Percentiles rank a stretch among this genome's conserved stretches.
Evolutionary conservation across 148 eudicot genomes (phyloP).

Genomic region (Polygonum aviculare): DNA sequence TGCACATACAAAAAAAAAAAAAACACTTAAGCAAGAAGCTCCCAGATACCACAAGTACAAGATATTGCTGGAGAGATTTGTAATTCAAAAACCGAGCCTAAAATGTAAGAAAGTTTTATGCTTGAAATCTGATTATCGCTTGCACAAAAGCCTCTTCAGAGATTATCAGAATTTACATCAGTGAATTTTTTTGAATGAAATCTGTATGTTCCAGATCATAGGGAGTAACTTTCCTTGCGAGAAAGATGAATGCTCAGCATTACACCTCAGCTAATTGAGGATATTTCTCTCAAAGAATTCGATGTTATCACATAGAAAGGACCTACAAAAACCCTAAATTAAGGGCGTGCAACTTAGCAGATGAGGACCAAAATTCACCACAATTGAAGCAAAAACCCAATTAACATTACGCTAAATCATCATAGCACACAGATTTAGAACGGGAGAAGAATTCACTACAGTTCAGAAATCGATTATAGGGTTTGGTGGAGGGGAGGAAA

Average conservation of each 20-base stretch:
- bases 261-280: not conserved
- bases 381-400: not conserved
- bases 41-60: not conserved
- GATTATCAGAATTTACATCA: not conserved
- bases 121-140: not conserved
- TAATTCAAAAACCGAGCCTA: not conserved
- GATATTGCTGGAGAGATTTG: not conserved
- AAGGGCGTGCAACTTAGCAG: not conserved
- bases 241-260: not conserved
- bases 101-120: not conserved
- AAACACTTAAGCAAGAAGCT: not conserved
- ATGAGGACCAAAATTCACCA: not conserved
- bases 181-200: not conserved
- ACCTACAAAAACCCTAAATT: not conserved
- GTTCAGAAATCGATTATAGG: not conserved
- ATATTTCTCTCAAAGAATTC: not conserved
- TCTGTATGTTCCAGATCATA: not conserved
- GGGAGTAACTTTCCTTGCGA: no score
- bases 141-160: not conserved
- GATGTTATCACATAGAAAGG: not conserved
- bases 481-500: not conserved
- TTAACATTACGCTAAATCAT: not conserved
- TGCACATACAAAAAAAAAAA: slow-evolving; percentile 20
- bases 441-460: not conserved
- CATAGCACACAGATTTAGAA: not conserved